Percentiles rank a stretch among this genome's conserved stretches.
Evolutionary conservation across 768 basidiomycete species (phyloP).

Genomic region (Terana coerulea): DNA sequence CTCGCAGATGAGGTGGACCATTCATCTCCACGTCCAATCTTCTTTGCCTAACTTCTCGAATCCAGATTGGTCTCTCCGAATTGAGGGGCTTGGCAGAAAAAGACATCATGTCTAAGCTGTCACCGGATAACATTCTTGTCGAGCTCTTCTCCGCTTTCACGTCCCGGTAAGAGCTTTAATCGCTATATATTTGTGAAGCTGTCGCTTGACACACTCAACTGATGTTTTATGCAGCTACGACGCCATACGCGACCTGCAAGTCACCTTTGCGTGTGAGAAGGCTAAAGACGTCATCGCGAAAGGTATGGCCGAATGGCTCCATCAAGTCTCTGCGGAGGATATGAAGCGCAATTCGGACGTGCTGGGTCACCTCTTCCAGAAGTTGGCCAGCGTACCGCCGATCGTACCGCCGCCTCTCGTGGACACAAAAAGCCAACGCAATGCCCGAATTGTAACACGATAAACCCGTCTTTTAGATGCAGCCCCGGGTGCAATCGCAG

Average conservation of each 20-base stretch:
- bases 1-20: constrained; percentile 19
- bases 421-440: too few species aligned
- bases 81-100: constrained; percentile 13
- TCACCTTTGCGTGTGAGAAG: neutral
- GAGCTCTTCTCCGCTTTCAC: constrained; percentile 22
- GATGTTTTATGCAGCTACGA: neutral
- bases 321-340: neutral
- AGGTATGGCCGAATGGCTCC: neutral
- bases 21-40: neutral
- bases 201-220: neutral
- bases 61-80: neutral
- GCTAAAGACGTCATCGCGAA: neutral
- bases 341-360: neutral
- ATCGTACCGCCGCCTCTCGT: neutral
- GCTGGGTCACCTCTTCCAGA: neutral
- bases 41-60: neutral
- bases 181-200: neutral
- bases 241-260: constrained; percentile 6
- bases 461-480: too few species aligned
- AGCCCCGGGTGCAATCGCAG: too few species aligned
- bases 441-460: too few species aligned
- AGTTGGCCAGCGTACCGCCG: neutral
- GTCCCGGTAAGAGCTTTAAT: constrained; percentile 1
- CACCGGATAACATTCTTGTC: constrained; percentile 15
- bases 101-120: constrained; percentile 15